These are phyloP conservation scores for Colletotrichum incanum DNA, from an alignment of 2,329 filamentous ascomycete species.

Conservation along the genomic window DNA sequence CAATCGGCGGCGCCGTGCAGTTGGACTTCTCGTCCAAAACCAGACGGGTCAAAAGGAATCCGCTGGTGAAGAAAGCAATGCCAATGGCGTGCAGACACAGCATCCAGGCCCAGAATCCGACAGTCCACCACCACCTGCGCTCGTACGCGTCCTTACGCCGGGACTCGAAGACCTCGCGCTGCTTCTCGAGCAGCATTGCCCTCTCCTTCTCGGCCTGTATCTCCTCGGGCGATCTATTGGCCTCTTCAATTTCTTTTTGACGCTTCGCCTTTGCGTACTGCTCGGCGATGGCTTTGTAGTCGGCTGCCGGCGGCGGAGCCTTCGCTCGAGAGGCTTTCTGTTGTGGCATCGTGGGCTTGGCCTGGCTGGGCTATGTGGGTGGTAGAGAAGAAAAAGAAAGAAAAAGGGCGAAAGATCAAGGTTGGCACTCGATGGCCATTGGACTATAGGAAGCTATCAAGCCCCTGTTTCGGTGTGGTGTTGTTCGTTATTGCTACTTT, in stretches of 20 bases:
- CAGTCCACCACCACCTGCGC: conserved; percentile 69
- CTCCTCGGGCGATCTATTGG: conserved; percentile 48
- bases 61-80: conserved; percentile 93
- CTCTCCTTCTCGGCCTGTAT: conserved; percentile 50
- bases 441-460: conserved; percentile 31
- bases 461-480: conserved; percentile 34
- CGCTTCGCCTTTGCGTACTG: conserved; percentile 70
- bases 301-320: conserved; percentile 49
- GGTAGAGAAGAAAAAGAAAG: conserved; percentile 22
- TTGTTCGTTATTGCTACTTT: conserved; percentile 15
- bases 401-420: conserved; percentile 35
- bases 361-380: conserved; percentile 1
- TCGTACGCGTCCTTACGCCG: conserved; percentile 66
- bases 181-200: conserved; percentile 59
- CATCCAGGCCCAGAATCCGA: conserved; percentile 80
- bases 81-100: conserved; percentile 83
- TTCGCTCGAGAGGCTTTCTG: conserved; percentile 37
- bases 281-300: conserved; percentile 68
- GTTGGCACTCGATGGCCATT: conserved; percentile 39
- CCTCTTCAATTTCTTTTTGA: conserved; percentile 61
- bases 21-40: conserved; percentile 84
- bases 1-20: conserved; percentile 79
- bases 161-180: conserved; percentile 64
- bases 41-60: conserved; percentile 91
- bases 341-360: conserved; percentile 36